Evolutionary conservation across 208 protist genomes (phyloP), one percentile per base, ranked within the genome.

Genomic region (Angomonas deanei): DNA sequence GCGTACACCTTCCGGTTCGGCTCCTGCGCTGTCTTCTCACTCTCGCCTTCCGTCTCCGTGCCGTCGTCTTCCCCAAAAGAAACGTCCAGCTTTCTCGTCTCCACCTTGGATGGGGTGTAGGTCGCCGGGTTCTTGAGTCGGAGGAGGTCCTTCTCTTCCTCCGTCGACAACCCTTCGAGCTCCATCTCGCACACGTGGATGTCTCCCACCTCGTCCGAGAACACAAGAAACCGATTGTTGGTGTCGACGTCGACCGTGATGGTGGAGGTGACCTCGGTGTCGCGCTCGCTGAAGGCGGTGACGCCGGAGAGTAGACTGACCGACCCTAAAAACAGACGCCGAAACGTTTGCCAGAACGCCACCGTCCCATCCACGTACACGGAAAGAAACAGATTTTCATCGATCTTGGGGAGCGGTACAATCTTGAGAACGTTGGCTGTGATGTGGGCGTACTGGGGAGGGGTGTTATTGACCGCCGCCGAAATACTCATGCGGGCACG

Each of bases 331-430:
- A 80, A 82, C 32, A 82, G 66, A 17, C 84, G 74, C 3, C 78
- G 84, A 0, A 90, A 42, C 10, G 77, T 85, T 50, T 94, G 84
- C 88, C 88, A 94, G 31, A 88, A 64, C 27, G 74, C 79, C 11
- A 94, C 61, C 6, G 81, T 94, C 53, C 84, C 88, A 58, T 94
- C 88, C 3, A 59, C 65, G 68, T 94, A 84, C 24, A 82, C 74
- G 52, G 69, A 55, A 50, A 94, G 61, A n/a, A 91, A 57, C 56
- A 91, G 60, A 34, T 82, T 66, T 23, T 62, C 64, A 39, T 80
- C 61, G 13, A 90, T 61, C 21, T 47, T 27, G 11, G 66, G 30
- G 34, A 94, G 53, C 21, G 60, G 65, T 34, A 87, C 62, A 55
- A 94, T 61, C n/a, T 67, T 58, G 21, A 72, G 59, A 1, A 84